Conservation (phyloP, 768 basidiomycete species). For the Auricularia sp. region DNA sequence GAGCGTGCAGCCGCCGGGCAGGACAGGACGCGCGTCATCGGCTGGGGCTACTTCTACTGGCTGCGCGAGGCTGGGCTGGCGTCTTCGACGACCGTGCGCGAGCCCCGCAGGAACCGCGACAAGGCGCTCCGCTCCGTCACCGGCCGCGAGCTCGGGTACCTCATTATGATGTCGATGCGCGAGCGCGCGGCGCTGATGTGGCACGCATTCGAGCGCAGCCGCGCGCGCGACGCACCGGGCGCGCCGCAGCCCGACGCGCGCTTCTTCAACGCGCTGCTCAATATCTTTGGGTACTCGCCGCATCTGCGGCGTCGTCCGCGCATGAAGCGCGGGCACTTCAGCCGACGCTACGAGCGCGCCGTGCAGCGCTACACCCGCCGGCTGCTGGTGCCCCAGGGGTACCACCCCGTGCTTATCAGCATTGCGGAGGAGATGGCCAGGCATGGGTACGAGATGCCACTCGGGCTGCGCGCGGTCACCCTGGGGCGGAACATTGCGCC, state of each 20-base stretch:
- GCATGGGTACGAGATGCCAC: conserved; percentile 7
- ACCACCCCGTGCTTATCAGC: conserved; percentile 5
- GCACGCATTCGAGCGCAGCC: neutral
- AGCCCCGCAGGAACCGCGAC: too few species aligned
- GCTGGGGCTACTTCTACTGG: conserved; percentile 5
- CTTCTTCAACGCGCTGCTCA: conserved; percentile 57
- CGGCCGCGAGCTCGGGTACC: conserved; percentile 15
- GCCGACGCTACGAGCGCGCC: conserved; percentile 1
- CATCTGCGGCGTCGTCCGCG: conserved; percentile 4
- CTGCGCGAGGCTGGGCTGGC: neutral
- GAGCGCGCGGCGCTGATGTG: conserved; percentile 21
- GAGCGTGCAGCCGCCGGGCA: neutral
- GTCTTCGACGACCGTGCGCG: neutral
- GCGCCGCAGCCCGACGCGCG: conserved; percentile 46
- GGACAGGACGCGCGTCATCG: neutral
- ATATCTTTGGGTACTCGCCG: conserved; percentile 28
- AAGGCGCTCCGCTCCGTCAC: conserved; percentile 2
- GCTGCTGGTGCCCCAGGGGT: neutral
- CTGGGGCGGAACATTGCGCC: conserved; percentile 1
- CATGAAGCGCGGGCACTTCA: neutral
- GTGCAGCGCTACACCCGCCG: neutral
- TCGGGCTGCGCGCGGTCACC: conserved; percentile 3
- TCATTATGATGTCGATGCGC: conserved; percentile 31
- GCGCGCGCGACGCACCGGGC: conserved; percentile 13
- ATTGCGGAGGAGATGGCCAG: conserved; percentile 6